Percentiles rank a stretch among this genome's conserved stretches.
phyloP scores from a whole-genome alignment of 805 yeast genomes.

The Suhomyces tanzawaensis region DNA sequence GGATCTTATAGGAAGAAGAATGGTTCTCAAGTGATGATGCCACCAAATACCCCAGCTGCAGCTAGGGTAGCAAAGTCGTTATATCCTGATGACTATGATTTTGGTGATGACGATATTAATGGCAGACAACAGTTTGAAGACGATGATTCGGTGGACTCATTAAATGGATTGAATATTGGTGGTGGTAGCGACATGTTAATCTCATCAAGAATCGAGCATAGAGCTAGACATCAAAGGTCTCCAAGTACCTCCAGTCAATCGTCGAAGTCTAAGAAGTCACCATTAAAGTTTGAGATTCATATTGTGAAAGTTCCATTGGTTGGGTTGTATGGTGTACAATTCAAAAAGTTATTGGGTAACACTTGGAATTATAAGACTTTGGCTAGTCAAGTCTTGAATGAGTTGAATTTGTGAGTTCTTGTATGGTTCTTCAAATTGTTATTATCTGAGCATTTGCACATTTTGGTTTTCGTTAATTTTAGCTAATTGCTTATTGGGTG shows the following conservation, averaged over 20 bases:
- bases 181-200: slow-evolving; percentile 60
- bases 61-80: slow-evolving; percentile 33
- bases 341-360: slow-evolving; percentile 88
- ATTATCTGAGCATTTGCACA: too few species aligned
- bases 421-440: too few species aligned
- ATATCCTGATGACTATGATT: slow-evolving; percentile 26
- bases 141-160: slow-evolving; percentile 61
- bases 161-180: slow-evolving; percentile 48
- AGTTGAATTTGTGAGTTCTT: slow-evolving; percentile 63
- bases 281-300: slow-evolving; percentile 85
- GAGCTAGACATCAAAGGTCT: slow-evolving; percentile 34
- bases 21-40: slow-evolving; percentile 38
- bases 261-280: slow-evolving; percentile 33
- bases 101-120: slow-evolving; percentile 31
- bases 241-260: slow-evolving; percentile 21
- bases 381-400: slow-evolving; percentile 79
- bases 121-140: slow-evolving; percentile 30
- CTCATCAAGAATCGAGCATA: slow-evolving; percentile 57
- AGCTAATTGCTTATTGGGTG: not conserved
- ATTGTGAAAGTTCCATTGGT: slow-evolving; percentile 90
- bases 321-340: slow-evolving; percentile 89
- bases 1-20: slow-evolving; percentile 49
- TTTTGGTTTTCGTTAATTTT: not conserved
- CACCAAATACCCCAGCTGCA: slow-evolving; percentile 59
- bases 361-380: slow-evolving; percentile 92